Evolutionary conservation across 2,329 filamentous ascomycete species (phyloP).

Genomic region (Penicillium occitanis): DNA sequence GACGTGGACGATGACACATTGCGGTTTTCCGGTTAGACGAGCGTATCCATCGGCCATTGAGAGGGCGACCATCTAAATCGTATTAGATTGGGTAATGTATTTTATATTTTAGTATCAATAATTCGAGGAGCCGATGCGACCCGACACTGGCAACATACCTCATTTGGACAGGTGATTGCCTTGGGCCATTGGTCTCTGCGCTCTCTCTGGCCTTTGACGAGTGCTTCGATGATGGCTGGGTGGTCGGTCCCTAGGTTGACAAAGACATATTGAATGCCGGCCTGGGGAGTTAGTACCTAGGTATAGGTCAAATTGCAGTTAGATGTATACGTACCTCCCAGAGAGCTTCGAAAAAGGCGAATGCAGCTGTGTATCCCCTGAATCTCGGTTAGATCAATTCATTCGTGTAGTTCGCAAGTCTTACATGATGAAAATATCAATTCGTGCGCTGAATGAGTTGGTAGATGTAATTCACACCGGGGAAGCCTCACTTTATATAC

Average conservation of each 20-base stretch:
- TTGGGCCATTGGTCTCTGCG: constrained; percentile 64
- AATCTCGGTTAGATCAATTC: background rate
- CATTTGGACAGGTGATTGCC: constrained; percentile 77
- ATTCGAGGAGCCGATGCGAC: background rate
- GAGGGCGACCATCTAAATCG: constrained; percentile 71
- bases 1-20: constrained; percentile 77
- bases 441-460: background rate
- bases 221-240: constrained; percentile 76
- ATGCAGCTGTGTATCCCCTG: constrained; percentile 66
- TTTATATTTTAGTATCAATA: background rate
- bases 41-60: constrained; percentile 84
- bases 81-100: background rate
- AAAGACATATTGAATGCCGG: constrained; percentile 53
- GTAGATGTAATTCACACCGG: background rate
- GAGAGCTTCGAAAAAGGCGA: constrained; percentile 78
- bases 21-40: constrained; percentile 67
- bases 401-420: background rate
- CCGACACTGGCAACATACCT: constrained; percentile 51
- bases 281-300: constrained; percentile 31
- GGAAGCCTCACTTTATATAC: too few relatives aligned
- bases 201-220: constrained; percentile 72
- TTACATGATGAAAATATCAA: background rate
- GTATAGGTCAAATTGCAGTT: background rate
- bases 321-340: constrained; percentile 61
- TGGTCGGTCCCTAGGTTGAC: constrained; percentile 60